Evolutionary conservation across 164 flowering plant species (phyloP).

Genomic region (Magnolia changhungtana): DNA sequence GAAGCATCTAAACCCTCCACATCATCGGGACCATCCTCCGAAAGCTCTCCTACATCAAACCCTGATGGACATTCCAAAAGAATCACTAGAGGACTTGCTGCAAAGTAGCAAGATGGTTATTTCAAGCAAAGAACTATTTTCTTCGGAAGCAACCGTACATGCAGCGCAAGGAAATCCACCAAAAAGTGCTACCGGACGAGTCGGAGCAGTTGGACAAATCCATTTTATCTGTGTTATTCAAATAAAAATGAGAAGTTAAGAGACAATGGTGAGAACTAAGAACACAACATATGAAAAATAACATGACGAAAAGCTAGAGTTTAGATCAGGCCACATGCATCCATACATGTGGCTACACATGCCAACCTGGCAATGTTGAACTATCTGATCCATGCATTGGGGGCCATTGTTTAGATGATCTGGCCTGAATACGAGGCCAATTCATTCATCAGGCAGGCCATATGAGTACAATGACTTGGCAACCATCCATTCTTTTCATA

Average conservation of each 20-base stretch:
- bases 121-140: background rate
- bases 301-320: background rate
- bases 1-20: constrained; percentile 92
- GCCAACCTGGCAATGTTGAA: background rate
- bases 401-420: background rate
- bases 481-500: background rate
- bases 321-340: background rate
- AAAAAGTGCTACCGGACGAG: constrained; percentile 47
- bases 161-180: constrained; percentile 74
- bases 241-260: background rate
- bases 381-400: background rate
- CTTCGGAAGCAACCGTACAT: constrained; percentile 39
- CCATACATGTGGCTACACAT: background rate
- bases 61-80: constrained; percentile 34
- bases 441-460: background rate
- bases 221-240: constrained; percentile 46
- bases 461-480: background rate
- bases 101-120: background rate
- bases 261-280: background rate
- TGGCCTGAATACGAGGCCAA: background rate
- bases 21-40: constrained; percentile 88
- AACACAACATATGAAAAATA: background rate
- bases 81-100: background rate
- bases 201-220: constrained; percentile 70
- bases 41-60: constrained; percentile 91